Evolutionary conservation across 208 protist species (phyloP).

Genomic region (Wallacemonas sp.): DNA sequence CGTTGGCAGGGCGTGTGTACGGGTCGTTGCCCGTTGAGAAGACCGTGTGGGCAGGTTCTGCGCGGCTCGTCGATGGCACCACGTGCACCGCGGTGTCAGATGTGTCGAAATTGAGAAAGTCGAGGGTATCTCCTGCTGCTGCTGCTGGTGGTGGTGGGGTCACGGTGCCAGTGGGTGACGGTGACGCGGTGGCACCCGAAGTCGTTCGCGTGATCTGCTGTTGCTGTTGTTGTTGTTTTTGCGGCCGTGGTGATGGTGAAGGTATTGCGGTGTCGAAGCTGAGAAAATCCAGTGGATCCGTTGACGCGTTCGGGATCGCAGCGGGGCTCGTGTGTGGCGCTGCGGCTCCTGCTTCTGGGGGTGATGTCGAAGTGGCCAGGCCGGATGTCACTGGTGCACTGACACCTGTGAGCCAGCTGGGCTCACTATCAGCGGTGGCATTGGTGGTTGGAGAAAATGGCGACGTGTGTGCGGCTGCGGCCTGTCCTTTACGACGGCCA

Average conservation of each 20-base stretch:
- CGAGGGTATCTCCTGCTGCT: background rate
- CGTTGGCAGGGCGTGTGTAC: slow-evolving; percentile 6
- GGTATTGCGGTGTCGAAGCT: slow-evolving; percentile 27
- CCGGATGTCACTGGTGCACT: background rate
- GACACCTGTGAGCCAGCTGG: slow-evolving; percentile 24
- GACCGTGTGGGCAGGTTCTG: background rate
- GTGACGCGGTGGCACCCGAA: background rate
- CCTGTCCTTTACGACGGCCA: slow-evolving; percentile 38
- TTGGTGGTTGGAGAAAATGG: background rate
- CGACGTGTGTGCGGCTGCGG: slow-evolving; percentile 7
- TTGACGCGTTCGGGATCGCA: background rate
- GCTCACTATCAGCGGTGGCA: background rate
- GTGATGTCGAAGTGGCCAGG: background rate
- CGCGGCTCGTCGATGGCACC: background rate
- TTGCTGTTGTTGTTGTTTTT: background rate
- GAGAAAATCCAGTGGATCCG: slow-evolving; percentile 37
- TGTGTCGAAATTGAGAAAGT: slow-evolving; percentile 27
- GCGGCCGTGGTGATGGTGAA: background rate
- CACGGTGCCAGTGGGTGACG: background rate
- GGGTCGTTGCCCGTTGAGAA: slow-evolving; percentile 11
- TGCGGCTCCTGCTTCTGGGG: background rate
- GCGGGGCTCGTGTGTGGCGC: background rate
- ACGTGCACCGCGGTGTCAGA: background rate
- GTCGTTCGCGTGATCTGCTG: background rate
- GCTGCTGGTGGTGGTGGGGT: background rate